Base-by-base conservation (phyloP, 305 asterid species). In the Euphrasia arctica region DNA sequence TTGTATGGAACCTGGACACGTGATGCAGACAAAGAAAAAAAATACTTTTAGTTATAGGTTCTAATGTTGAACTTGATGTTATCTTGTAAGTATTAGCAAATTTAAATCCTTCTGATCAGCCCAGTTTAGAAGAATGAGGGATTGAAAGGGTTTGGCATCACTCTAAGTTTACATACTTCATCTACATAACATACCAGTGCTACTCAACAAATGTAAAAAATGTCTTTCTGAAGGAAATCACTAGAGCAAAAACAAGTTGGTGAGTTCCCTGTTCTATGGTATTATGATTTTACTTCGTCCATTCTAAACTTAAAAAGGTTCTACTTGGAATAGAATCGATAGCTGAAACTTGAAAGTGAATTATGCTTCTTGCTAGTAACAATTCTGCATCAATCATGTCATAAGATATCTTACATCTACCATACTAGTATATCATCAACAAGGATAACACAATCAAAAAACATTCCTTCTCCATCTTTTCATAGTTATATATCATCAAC, bases 391-490 rank as follows among this genome's bases (percentile, higher is more conserved):
- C 54, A 52, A 59, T 25, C 25, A 31, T 39, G 5, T 9, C 9
- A 12, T 15, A 25, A 25, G 4, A 12, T 18, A 48, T 36, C 54
- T 22, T 4, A 54, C 27, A 65, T 18, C 41, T 54, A 11, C 34
- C 59, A 34, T 18, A 18, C 22, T 18, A 18, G 22, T 64, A 9
- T 14, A 39, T 22, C 43, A 65, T 54, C 62, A 54, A 39, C 7
- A 5, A 54, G 42, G 54, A 65, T 12, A 12, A 10, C 49, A 31
- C 34, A 66, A 58, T 39, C 27, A 14, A 32, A 14, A 13, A 25
- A 62, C 58, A 34, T 60, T 42, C 13, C 31, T 49, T 47, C 59
- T 64, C 62, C 58, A 64, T 28, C 55, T 22, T 61, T 27, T 27
- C 65, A 6, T 42, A 32, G 51, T 12, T 58, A 54, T 5, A 29